These are phyloP conservation scores for Aspergillus transmontanensis DNA, from an alignment of 2,329 filamentous ascomycete genomes.

Conservation along the genomic window DNA sequence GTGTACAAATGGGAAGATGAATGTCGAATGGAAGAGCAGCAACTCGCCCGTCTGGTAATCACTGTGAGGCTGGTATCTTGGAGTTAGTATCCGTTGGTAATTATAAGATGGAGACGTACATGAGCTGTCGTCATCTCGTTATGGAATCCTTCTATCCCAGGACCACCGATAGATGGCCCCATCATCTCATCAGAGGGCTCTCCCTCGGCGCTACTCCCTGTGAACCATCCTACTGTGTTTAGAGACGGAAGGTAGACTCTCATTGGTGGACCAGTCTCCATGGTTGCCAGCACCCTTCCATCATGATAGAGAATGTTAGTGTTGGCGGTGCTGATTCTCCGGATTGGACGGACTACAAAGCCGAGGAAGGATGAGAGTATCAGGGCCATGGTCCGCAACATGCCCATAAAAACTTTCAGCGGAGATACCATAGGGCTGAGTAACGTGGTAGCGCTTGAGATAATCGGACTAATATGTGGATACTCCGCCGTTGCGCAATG, in stretches of 20 bases:
- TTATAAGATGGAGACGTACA: conserved; percentile 1
- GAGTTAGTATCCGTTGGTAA: neutral
- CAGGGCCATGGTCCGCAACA: conserved; percentile 33
- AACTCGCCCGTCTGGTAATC: conserved; percentile 67
- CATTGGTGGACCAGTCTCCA: neutral
- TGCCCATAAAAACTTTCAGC: neutral
- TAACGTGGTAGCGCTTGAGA: conserved; percentile 63
- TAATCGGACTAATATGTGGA: conserved; percentile 56
- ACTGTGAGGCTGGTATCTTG: conserved; percentile 58
- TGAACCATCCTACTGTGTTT: neutral
- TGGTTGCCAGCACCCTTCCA: neutral
- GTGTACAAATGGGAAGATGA: conserved; percentile 66
- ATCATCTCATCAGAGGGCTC: neutral
- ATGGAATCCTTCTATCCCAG: conserved; percentile 37
- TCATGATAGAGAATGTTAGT: neutral
- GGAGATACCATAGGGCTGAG: neutral
- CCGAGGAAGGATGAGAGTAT: conserved; percentile 61
- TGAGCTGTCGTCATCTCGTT: conserved; percentile 19
- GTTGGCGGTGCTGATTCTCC: conserved; percentile 58
- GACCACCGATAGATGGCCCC: conserved; percentile 4
- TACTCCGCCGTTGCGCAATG: conserved; percentile 58
- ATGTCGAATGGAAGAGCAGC: conserved; percentile 68
- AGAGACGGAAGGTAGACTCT: conserved; percentile 1
- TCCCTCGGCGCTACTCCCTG: neutral
- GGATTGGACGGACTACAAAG: conserved; percentile 57